These are phyloP conservation scores for Passiflora organensis DNA, from an alignment of 345 rosid species.

Conservation along the genomic window DNA sequence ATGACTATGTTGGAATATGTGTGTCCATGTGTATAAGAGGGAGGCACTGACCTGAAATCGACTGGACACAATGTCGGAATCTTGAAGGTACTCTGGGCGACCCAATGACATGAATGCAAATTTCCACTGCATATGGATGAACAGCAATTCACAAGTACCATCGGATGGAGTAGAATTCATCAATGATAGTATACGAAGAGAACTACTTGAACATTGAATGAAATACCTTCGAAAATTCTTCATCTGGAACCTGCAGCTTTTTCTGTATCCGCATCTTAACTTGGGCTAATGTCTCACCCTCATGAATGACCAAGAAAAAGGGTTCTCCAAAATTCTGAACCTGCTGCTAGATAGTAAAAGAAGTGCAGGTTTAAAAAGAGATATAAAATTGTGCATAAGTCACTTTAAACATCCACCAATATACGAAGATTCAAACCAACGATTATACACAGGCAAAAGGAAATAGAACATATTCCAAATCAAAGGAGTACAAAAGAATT, in stretches of 20 bases:
- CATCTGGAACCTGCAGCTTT: conserved; percentile 35
- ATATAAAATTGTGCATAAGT: too few relatives aligned
- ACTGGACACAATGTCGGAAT: conserved; percentile 22
- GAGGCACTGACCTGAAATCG: conserved; percentile 24
- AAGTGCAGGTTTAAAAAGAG: not conserved
- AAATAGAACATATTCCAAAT: not conserved
- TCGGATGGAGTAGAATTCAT: not conserved
- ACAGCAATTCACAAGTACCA: not conserved
- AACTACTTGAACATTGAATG: too few relatives aligned
- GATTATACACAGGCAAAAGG: too few relatives aligned
- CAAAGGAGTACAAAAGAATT: not conserved
- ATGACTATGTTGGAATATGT: not conserved
- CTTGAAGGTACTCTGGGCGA: conserved; percentile 50
- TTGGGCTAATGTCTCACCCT: conserved; percentile 78
- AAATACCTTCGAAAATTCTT: conserved; percentile 30
- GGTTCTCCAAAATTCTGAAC: conserved; percentile 96
- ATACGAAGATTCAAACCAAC: too few relatives aligned
- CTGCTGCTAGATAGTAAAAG: conserved; percentile 39
- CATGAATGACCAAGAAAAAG: conserved; percentile 86
- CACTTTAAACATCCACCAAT: too few relatives aligned
- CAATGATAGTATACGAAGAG: not conserved
- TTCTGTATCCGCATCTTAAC: conserved; percentile 50
- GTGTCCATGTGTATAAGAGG: not conserved
- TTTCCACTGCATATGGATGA: conserved; percentile 31
- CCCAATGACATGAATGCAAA: conserved; percentile 56